phyloP scores from a whole-genome alignment of 306 rosid genomes.

The Erythrophleum fordii region DNA sequence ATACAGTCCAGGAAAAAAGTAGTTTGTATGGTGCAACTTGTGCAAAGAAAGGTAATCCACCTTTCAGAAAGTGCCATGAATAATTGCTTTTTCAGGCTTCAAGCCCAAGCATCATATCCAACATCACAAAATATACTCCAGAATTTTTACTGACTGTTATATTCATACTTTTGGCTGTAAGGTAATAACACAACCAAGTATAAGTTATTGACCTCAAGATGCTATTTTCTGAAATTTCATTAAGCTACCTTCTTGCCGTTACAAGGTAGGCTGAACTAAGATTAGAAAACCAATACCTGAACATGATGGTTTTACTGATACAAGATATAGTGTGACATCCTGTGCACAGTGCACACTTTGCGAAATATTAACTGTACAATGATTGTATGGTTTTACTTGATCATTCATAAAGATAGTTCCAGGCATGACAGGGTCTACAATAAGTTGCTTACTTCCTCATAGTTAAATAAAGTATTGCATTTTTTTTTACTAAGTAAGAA shows the following conservation, averaged over 20 bases:
- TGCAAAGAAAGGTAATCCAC: slow-evolving; percentile 2
- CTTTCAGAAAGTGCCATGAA: slow-evolving; percentile 2
- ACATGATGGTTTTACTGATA: not conserved
- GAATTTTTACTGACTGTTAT: slow-evolving; percentile 12
- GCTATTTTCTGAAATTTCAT: not conserved
- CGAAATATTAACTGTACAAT: not conserved
- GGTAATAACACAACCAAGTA: slow-evolving; percentile 11
- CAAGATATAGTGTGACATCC: not conserved
- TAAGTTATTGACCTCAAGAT: not conserved
- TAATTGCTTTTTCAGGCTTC: slow-evolving; percentile 21
- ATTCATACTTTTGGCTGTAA: slow-evolving; percentile 22
- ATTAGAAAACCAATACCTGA: slow-evolving; percentile 32
- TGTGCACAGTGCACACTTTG: not conserved
- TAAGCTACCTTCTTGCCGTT: slow-evolving; percentile 23
- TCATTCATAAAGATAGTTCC: slow-evolving; percentile 23
- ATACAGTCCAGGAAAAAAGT: slow-evolving; percentile 23
- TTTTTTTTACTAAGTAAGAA: slow-evolving; percentile 15
- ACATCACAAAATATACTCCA: slow-evolving; percentile 14
- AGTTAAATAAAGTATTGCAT: not conserved
- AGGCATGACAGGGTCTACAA: slow-evolving; percentile 23
- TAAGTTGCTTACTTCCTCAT: not conserved
- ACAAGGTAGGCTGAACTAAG: slow-evolving; percentile 18
- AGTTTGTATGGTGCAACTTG: slow-evolving; percentile 22
- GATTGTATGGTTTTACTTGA: slow-evolving; percentile 17
- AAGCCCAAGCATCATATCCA: slow-evolving; percentile 23